phyloP scores from a whole-genome alignment of 768 basidiomycete species.

The Leccinum disarticulatum region DNA sequence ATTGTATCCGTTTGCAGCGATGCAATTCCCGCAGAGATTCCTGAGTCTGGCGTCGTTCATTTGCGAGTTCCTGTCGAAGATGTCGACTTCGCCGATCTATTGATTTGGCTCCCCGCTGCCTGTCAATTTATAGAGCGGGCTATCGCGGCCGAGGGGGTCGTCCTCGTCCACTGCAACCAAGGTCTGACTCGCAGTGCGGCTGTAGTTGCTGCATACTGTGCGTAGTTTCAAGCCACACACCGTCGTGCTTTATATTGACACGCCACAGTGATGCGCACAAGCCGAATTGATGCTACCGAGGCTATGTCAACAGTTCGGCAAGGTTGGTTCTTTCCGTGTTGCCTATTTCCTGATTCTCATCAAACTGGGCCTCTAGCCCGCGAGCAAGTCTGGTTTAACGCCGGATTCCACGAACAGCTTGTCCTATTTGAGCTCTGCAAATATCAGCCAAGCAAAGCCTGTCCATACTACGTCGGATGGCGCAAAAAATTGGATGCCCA shows the following conservation, averaged over 20 bases:
- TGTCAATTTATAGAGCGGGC: constrained; percentile 68
- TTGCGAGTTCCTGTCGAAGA: constrained; percentile 71
- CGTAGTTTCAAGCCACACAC: constrained; percentile 25
- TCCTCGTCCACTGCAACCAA: constrained; percentile 68
- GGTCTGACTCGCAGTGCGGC: constrained; percentile 67
- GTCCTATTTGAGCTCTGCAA: constrained; percentile 73
- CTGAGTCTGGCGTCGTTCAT: constrained; percentile 68
- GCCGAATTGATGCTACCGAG: constrained; percentile 52
- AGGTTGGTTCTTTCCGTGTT: constrained; percentile 39
- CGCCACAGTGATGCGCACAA: constrained; percentile 63
- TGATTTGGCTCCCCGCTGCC: constrained; percentile 64
- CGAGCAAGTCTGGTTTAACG: constrained; percentile 75
- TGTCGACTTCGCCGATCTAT: constrained; percentile 65
- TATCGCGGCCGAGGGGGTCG: constrained; percentile 53
- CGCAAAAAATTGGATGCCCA: constrained; percentile 52
- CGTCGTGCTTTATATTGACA: constrained; percentile 6
- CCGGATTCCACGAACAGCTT: constrained; percentile 79
- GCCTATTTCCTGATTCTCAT: constrained; percentile 6
- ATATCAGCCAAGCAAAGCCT: constrained; percentile 57
- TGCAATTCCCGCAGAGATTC: constrained; percentile 66
- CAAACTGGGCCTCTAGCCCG: constrained; percentile 44
- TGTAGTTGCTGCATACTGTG: constrained; percentile 77
- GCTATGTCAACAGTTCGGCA: constrained; percentile 61
- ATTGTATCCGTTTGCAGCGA: constrained; percentile 77
- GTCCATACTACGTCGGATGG: constrained; percentile 71